Percentiles rank a stretch among this genome's conserved stretches.
Evolutionary conservation across 768 basidiomycete species (phyloP).

Genomic region (Cystobasidium tubakii): DNA sequence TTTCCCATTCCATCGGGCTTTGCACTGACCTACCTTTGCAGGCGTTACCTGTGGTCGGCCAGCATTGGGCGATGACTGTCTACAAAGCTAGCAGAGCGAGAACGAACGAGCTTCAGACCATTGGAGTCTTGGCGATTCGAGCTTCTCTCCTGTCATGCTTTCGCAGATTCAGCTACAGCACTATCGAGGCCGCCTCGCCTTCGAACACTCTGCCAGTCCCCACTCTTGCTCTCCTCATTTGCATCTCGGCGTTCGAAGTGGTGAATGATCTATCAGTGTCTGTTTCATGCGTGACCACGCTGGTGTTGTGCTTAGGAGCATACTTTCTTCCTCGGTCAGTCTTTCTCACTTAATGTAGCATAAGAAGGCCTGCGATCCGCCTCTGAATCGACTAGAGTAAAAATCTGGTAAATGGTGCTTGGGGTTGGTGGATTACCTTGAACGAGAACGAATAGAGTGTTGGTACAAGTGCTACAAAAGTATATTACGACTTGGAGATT

Average conservation of each 20-base stretch:
- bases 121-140: neutral
- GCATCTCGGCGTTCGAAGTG: neutral
- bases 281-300: neutral
- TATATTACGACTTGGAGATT: neutral
- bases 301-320: neutral
- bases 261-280: neutral
- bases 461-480: neutral
- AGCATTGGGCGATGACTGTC: neutral
- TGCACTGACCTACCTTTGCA: neutral
- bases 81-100: neutral
- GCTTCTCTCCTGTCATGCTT: neutral
- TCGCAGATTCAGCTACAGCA: neutral
- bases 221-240: neutral
- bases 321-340: neutral
- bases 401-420: neutral
- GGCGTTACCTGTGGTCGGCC: neutral
- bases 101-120: neutral
- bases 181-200: neutral
- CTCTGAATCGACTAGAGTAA: no score
- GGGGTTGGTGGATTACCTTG: neutral
- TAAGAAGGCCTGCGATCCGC: neutral
- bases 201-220: neutral
- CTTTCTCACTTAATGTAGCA: neutral
- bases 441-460: neutral
- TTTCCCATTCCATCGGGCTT: neutral